These are phyloP conservation scores for Sporothrix protearum DNA, from an alignment of 2,329 filamentous ascomycete genomes.

Conservation along the genomic window DNA sequence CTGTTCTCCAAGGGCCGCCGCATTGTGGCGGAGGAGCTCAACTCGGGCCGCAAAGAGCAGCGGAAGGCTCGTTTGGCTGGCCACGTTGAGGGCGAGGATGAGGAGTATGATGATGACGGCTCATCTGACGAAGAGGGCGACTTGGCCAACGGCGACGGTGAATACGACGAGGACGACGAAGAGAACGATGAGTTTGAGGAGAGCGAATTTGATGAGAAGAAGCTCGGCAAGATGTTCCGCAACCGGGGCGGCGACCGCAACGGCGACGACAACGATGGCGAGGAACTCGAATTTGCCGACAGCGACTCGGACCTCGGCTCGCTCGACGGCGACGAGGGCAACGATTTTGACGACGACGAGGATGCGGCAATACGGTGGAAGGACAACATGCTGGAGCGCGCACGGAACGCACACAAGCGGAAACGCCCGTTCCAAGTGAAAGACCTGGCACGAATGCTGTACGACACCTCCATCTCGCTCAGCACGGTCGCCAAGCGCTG, in stretches of 20 bases:
- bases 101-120: slow-evolving; percentile 41
- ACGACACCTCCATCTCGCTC: slow-evolving; percentile 74
- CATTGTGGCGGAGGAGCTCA: slow-evolving; percentile 58
- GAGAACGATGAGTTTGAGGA: slow-evolving; percentile 50
- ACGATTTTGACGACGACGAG: slow-evolving; percentile 51
- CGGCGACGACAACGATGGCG: slow-evolving; percentile 59
- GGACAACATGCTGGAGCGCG: slow-evolving; percentile 73
- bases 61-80: slow-evolving; percentile 57
- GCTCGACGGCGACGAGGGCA: slow-evolving; percentile 61
- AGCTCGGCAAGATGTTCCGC: slow-evolving; percentile 59
- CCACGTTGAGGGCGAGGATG: slow-evolving; percentile 57
- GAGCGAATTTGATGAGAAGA: slow-evolving; percentile 56
- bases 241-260: slow-evolving; percentile 48
- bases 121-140: slow-evolving; percentile 52
- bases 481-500: slow-evolving; percentile 74
- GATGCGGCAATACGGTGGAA: slow-evolving; percentile 79
- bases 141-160: slow-evolving; percentile 44
- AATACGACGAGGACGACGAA: slow-evolving; percentile 55
- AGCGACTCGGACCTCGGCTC: slow-evolving; percentile 96
- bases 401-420: slow-evolving; percentile 65
- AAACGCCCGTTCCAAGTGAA: slow-evolving; percentile 70
- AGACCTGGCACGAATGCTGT: slow-evolving; percentile 84
- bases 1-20: slow-evolving; percentile 77
- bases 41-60: slow-evolving; percentile 59
- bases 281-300: slow-evolving; percentile 86